Conservation (phyloP, 352 stramenopile genomes). For the Globisporangium barbulae region DNA sequence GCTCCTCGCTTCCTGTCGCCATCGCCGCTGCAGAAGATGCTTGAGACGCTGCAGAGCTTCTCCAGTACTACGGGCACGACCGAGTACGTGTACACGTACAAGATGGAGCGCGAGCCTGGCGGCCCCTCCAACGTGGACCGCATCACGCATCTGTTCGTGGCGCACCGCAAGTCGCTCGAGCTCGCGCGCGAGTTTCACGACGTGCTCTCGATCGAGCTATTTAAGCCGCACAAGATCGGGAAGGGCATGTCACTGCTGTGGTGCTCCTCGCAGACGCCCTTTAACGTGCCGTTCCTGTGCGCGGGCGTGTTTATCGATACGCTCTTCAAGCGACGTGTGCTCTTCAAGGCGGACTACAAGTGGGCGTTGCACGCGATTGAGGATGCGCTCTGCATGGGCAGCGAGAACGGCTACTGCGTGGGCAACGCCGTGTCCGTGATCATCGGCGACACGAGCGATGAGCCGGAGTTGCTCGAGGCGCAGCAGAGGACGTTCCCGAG, state of each 20-base stretch:
- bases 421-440: slow-evolving; percentile 4
- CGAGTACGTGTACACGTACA: slow-evolving; percentile 6
- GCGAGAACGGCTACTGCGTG: background rate
- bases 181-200: slow-evolving; percentile 7
- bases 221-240: background rate
- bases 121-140: background rate
- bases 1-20: background rate
- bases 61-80: background rate
- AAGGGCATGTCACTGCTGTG: slow-evolving; percentile 5
- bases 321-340: background rate
- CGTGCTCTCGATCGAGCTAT: slow-evolving; percentile 5
- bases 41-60: slow-evolving; percentile 1
- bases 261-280: slow-evolving; percentile 2
- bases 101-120: slow-evolving; percentile 1
- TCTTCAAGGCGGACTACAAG: slow-evolving; percentile 7
- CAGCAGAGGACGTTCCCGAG: slow-evolving; percentile 8
- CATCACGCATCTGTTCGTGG: slow-evolving; percentile 4
- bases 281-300: slow-evolving; percentile 4
- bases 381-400: slow-evolving; percentile 1
- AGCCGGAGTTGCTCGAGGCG: slow-evolving; percentile 1
- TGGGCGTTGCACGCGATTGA: slow-evolving; percentile 3
- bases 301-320: slow-evolving; percentile 2
- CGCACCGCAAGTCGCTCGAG: slow-evolving; percentile 8
- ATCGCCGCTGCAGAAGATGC: slow-evolving; percentile 1
- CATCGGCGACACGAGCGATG: background rate